Conservation (phyloP, 495 filamentous ascomycete genomes). For the Aspergillus hancockii region DNA sequence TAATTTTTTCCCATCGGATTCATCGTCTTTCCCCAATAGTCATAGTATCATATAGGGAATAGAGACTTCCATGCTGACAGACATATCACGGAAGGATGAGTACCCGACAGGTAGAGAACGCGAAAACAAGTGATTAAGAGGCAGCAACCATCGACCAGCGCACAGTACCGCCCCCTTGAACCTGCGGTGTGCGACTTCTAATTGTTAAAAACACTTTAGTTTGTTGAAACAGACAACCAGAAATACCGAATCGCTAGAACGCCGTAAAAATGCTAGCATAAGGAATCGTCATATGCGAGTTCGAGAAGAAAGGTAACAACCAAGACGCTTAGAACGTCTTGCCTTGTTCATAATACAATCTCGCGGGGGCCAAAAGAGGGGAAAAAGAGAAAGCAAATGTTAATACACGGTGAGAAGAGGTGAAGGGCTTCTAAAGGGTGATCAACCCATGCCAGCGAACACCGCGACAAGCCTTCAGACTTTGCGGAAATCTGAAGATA, state of each 20-base stretch:
- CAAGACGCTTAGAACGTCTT: conserved; percentile 21
- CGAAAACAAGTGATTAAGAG: conserved; percentile 36
- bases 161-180: conserved; percentile 52
- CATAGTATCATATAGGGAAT: background rate
- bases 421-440: conserved; percentile 37
- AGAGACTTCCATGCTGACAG: background rate
- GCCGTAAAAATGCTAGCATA: conserved; percentile 52
- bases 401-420: conserved; percentile 56
- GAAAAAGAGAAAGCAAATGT: conserved; percentile 41
- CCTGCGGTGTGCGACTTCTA: conserved; percentile 55
- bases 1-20: conserved; percentile 9
- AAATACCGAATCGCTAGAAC: conserved; percentile 48
- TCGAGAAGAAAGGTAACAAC: conserved; percentile 17
- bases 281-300: conserved; percentile 36
- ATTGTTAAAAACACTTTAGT: conserved; percentile 32
- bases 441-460: conserved; percentile 28
- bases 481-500: conserved; percentile 63
- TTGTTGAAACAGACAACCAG: conserved; percentile 18
- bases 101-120: conserved; percentile 19
- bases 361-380: conserved; percentile 34
- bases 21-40: background rate
- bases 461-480: conserved; percentile 40
- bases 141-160: conserved; percentile 63
- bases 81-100: background rate
- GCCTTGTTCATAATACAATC: conserved; percentile 44